Base-by-base conservation (phyloP, 495 filamentous ascomycete species). In the Halenospora varia region DNA sequence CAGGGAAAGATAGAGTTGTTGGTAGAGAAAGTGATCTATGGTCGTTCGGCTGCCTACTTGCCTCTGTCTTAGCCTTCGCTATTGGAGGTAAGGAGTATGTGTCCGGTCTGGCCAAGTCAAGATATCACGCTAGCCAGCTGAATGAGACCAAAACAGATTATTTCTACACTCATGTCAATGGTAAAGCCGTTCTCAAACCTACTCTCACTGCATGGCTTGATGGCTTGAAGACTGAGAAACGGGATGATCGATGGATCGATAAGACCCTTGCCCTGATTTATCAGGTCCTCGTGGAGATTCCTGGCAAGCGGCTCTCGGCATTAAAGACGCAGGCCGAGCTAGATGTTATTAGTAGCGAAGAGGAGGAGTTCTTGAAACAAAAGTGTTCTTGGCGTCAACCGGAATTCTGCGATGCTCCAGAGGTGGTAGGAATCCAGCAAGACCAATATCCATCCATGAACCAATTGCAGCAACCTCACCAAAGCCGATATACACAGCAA, bases 21-120 rank as follows among this genome's bases (percentile, higher is more conserved):
- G 56, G 56, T 2, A 51, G 40, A 20, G 56, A 59, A 22, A 45
- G 48, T 24, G 56, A 59, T 25, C 46, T 59, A 35, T 59, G 56
- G 56, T 59, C 56, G 0, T 53, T 59, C 23, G 56, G 56, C 6
- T 59, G 56, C 19, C 15, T 59, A 9, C 49, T 59, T n/a, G 56
- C 56, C 11, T 11, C 44, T 15, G 48, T 59, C 13, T 2, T 52
- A 19, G 23, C 20, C 17, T 59, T 59, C 25, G 56, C 48, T 22
- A n/a, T 59, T 8, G 56, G 56, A 1, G 56, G 56, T 9, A 39
- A 48, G 26, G 1, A 19, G 2, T 22, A 13, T 48, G 48, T 53
- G n/a, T 15, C 11, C 13, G 35, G 18, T 22, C 35, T 58, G 19
- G 44, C 42, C 8, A 54, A 17, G 44, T 56, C 53, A 20, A 17